Evolutionary conservation across 2,329 filamentous ascomycete genomes (phyloP).

Genomic region (Alternaria longipes): DNA sequence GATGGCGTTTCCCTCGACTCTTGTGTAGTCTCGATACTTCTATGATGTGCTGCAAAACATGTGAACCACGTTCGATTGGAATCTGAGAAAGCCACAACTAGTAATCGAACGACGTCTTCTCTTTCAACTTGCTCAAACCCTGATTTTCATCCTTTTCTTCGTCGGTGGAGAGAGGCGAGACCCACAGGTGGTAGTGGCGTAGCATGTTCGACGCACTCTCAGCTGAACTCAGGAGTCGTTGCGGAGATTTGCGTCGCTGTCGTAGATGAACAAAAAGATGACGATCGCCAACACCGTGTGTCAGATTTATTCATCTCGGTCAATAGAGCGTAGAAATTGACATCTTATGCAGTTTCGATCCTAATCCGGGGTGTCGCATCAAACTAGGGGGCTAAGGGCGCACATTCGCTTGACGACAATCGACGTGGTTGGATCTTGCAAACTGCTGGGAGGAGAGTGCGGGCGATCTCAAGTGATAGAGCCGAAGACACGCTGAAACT

Average conservation of each 20-base stretch:
- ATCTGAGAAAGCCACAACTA: background rate
- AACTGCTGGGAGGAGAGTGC: background rate
- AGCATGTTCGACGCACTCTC: slow-evolving; percentile 2
- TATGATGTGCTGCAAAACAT: background rate
- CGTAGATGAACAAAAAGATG: slow-evolving; percentile 3
- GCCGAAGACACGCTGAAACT: background rate
- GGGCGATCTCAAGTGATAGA: background rate
- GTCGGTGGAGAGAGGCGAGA: background rate
- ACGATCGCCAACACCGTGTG: slow-evolving; percentile 2
- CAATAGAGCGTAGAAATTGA: slow-evolving; percentile 11
- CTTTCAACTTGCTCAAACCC: background rate
- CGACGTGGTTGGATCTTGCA: background rate
- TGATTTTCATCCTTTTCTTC: background rate
- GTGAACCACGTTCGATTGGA: background rate
- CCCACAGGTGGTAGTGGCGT: slow-evolving; percentile 6
- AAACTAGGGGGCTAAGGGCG: background rate
- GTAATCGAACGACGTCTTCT: background rate
- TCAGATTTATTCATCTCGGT: slow-evolving; percentile 2
- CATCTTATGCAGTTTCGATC: slow-evolving; percentile 8
- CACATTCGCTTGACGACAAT: background rate
- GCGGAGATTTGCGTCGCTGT: background rate
- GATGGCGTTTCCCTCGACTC: background rate
- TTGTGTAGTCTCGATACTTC: background rate
- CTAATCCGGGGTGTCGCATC: background rate
- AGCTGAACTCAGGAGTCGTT: background rate